phyloP scores from a whole-genome alignment of 768 basidiomycete species.

The Sistotremastrum suecicum region DNA sequence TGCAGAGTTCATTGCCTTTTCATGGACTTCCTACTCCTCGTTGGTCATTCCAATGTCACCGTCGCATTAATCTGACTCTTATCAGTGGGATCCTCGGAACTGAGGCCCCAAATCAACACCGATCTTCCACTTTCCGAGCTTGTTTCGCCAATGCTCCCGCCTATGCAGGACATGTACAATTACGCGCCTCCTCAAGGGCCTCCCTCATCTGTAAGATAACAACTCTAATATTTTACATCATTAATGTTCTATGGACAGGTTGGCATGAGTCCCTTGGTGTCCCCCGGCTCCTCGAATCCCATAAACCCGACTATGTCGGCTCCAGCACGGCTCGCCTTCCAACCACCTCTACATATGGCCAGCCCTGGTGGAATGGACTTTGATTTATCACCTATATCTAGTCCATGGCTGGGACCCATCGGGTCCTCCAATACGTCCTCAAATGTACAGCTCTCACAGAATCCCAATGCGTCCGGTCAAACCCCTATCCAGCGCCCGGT shows the following conservation, averaged over 20 bases:
- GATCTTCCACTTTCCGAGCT: constrained; percentile 18
- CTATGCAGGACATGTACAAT: constrained; percentile 7
- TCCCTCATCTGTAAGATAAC: constrained; percentile 13
- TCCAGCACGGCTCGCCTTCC: constrained; percentile 62
- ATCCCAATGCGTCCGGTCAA: constrained; percentile 5
- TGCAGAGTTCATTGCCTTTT: constrained; percentile 14
- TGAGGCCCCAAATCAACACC: constrained; percentile 33
- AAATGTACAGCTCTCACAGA: too few species aligned
- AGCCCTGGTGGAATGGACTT: constrained; percentile 45
- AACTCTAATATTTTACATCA: constrained; percentile 11
- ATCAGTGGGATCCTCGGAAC: constrained; percentile 49
- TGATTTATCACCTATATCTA: constrained; percentile 68
- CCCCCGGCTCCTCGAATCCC: constrained; percentile 13
- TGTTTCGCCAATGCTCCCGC: constrained; percentile 10
- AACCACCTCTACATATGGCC: constrained; percentile 23
- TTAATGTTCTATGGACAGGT: not conserved
- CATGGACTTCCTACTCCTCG: constrained; percentile 57
- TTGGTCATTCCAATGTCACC: constrained; percentile 19
- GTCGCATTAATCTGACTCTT: constrained; percentile 8
- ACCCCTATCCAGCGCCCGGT: constrained; percentile 37
- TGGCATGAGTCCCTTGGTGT: not conserved
- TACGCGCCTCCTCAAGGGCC: constrained; percentile 7
- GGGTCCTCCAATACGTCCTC: not conserved
- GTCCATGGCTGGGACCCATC: constrained; percentile 53
- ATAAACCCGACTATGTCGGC: constrained; percentile 40